These are phyloP conservation scores for Fusarium brevicatenulatum DNA, from an alignment of 2,329 filamentous ascomycete species.

Conservation along the genomic window DNA sequence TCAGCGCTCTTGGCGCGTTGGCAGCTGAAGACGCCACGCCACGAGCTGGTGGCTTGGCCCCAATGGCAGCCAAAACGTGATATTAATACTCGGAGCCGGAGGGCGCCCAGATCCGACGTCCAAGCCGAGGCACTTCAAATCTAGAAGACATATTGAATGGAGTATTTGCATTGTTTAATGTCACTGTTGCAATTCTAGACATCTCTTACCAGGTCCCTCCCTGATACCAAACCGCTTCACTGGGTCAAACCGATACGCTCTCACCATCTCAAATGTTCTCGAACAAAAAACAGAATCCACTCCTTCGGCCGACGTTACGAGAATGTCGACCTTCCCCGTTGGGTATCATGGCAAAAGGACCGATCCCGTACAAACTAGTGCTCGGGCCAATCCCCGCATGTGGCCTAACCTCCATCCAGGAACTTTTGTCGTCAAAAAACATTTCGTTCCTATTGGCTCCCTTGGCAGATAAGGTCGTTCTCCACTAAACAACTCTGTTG, in stretches of 20 bases:
- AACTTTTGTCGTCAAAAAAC: conserved; percentile 21
- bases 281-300: background rate
- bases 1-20: background rate
- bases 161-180: background rate
- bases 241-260: background rate
- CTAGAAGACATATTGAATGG: background rate
- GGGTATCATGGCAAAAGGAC: conserved; percentile 31
- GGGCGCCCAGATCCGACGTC: conserved; percentile 2
- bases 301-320: conserved; percentile 14
- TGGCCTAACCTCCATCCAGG: conserved; percentile 7
- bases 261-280: background rate
- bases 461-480: conserved; percentile 17
- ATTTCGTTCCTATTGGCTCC: background rate
- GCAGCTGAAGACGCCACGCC: conserved; percentile 19
- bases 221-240: background rate
- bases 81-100: conserved; percentile 23
- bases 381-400: conserved; percentile 32
- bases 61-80: background rate
- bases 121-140: conserved; percentile 5
- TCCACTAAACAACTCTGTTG: conserved; percentile 27
- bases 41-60: background rate
- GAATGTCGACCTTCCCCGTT: conserved; percentile 29
- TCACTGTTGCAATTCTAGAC: background rate
- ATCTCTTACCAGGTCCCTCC: background rate
- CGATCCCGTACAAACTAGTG: conserved; percentile 20